phyloP scores from a whole-genome alignment of 2,329 filamentous ascomycete genomes.

The Chrysoporthe puriensis region DNA sequence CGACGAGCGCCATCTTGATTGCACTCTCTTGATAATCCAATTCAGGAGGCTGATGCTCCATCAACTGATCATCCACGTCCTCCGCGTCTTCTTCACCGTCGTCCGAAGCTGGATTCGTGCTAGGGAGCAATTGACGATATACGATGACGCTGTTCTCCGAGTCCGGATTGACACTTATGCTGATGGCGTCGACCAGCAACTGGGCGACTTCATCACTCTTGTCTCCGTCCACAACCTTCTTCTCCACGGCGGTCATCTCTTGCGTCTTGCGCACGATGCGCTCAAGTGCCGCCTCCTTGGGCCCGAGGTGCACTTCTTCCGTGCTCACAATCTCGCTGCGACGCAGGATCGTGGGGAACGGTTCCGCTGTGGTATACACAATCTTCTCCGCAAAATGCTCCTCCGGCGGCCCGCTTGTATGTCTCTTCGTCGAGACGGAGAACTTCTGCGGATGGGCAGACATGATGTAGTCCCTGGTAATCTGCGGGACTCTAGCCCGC shows the following conservation, averaged over 20 bases:
- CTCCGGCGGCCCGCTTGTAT: slow-evolving; percentile 68
- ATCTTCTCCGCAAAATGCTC: slow-evolving; percentile 84
- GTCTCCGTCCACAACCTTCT: slow-evolving; percentile 72
- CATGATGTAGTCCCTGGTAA: slow-evolving; percentile 84
- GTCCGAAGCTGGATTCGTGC: slow-evolving; percentile 45
- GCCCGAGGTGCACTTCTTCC: slow-evolving; percentile 68
- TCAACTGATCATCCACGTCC: slow-evolving; percentile 48
- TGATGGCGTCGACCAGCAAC: slow-evolving; percentile 74
- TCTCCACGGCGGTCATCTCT: slow-evolving; percentile 78
- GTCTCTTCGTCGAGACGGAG: slow-evolving; percentile 73
- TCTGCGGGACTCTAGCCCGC: slow-evolving; percentile 79
- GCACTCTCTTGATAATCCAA: slow-evolving; percentile 71
- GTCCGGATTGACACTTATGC: slow-evolving; percentile 73
- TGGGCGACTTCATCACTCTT: slow-evolving; percentile 62
- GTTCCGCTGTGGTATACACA: slow-evolving; percentile 79
- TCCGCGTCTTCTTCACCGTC: slow-evolving; percentile 46
- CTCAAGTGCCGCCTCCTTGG: slow-evolving; percentile 87
- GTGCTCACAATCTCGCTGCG: slow-evolving; percentile 80
- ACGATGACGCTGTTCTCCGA: slow-evolving; percentile 78
- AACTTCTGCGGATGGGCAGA: slow-evolving; percentile 78
- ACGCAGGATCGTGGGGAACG: slow-evolving; percentile 88
- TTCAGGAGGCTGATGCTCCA: slow-evolving; percentile 52
- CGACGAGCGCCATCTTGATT: slow-evolving; percentile 81
- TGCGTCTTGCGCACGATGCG: slow-evolving; percentile 88
- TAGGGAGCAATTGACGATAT: slow-evolving; percentile 75